phyloP scores from a whole-genome alignment of 352 stramenopile genomes.

The Phytophthora capsici region DNA sequence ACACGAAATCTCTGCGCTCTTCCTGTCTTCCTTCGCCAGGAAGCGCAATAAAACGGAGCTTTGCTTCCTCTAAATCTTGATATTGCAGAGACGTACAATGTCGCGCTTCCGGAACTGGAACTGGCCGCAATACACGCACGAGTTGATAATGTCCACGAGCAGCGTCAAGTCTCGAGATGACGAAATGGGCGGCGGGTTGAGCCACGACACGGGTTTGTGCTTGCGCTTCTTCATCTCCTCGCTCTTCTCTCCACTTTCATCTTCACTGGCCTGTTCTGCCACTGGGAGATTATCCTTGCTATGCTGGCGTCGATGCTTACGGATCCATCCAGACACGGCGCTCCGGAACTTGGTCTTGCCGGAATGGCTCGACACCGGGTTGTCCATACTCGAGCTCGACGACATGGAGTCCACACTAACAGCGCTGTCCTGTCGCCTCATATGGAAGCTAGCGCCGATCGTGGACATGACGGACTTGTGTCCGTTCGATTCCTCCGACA shows the following conservation, averaged over 20 bases:
- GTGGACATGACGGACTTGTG: conserved; percentile 39
- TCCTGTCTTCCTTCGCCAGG: conserved; percentile 34
- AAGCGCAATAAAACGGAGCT: conserved; percentile 21
- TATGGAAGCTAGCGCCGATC: conserved; percentile 30
- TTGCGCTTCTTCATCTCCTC: conserved; percentile 20
- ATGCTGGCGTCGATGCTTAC: conserved; percentile 29
- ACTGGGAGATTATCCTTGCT: conserved; percentile 8
- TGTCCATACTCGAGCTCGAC: conserved; percentile 23
- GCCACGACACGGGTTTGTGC: conserved; percentile 39
- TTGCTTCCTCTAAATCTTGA: conserved; percentile 43
- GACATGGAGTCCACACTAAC: conserved; percentile 23
- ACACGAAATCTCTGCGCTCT: conserved; percentile 15
- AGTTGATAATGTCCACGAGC: conserved; percentile 73
- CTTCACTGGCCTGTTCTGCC: conserved; percentile 15
- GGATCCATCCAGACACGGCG: conserved; percentile 34
- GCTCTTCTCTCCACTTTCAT: conserved; percentile 12
- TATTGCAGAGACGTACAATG: conserved; percentile 67
- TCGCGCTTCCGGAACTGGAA: conserved; percentile 60
- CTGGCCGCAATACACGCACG: conserved; percentile 62
- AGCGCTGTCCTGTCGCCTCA: conserved; percentile 27
- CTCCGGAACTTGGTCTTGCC: conserved; percentile 26
- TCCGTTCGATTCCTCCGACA: conserved; percentile 36
- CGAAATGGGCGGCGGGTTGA: conserved; percentile 58
- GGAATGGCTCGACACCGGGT: background rate
- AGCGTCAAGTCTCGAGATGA: conserved; percentile 46